phyloP scores from a whole-genome alignment of 495 filamentous ascomycete genomes.

The Aspergillus homomorphus region DNA sequence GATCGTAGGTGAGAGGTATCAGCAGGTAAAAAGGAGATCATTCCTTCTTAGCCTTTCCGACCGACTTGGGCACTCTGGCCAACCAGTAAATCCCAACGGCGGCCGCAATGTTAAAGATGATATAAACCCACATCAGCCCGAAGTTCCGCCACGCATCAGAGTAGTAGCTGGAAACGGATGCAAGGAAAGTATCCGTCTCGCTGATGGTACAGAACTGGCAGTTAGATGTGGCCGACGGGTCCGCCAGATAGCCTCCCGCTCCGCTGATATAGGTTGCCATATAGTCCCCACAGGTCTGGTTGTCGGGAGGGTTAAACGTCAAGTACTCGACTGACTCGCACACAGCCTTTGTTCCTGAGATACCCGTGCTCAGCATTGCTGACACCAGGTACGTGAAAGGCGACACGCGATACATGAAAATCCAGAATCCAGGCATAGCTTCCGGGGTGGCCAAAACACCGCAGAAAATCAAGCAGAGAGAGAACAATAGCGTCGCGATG shows the following conservation, averaged over 20 bases:
- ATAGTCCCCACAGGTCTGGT: constrained; percentile 30
- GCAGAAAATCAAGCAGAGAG: constrained; percentile 49
- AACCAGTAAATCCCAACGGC: constrained; percentile 69
- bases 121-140: constrained; percentile 55
- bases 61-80: constrained; percentile 61
- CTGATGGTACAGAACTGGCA: constrained; percentile 38
- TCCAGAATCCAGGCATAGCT: constrained; percentile 29
- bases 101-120: constrained; percentile 61
- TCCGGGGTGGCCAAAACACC: constrained; percentile 22
- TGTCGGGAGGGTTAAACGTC: constrained; percentile 32
- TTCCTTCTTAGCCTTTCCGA: not conserved
- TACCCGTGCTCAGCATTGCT: constrained; percentile 50
- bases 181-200: constrained; percentile 38
- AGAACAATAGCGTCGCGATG: constrained; percentile 45
- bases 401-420: constrained; percentile 50
- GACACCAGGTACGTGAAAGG: constrained; percentile 56
- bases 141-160: constrained; percentile 46
- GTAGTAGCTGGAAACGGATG: constrained; percentile 30
- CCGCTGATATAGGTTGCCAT: constrained; percentile 22
- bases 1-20: not conserved
- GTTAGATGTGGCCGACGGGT: constrained; percentile 26
- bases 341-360: constrained; percentile 49
- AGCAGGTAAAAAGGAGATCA: not conserved
- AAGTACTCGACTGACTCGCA: constrained; percentile 55
- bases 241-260: constrained; percentile 29